phyloP scores from a whole-genome alignment of 129 eudicot genomes.

The Apium graveolens region DNA sequence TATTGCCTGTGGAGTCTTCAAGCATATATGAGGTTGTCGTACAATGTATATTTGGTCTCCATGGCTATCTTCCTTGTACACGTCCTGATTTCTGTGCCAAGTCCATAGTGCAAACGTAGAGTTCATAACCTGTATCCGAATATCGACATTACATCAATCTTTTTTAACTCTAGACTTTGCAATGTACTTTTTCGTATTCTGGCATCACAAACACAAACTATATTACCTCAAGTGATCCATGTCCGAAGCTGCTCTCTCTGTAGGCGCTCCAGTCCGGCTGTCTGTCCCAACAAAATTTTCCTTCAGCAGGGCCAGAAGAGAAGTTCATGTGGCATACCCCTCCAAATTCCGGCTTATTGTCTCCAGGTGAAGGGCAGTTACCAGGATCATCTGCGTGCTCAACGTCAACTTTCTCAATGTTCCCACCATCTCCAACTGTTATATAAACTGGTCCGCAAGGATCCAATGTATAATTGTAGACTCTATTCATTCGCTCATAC shows the following conservation, averaged over 20 bases:
- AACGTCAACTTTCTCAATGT: conserved; percentile 71
- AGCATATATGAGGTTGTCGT: conserved; percentile 68
- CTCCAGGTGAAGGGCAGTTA: conserved; percentile 66
- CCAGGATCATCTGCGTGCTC: conserved; percentile 87
- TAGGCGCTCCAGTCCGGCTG: conserved; percentile 96
- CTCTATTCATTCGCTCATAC: conserved; percentile 83
- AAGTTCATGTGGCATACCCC: conserved; percentile 65
- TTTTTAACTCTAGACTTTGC: too few relatives aligned
- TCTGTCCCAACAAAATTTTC: conserved; percentile 76
- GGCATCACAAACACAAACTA: neutral
- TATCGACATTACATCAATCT: neutral
- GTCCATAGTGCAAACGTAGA: conserved; percentile 87
- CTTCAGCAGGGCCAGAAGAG: conserved; percentile 78
- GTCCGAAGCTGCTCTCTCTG: conserved; percentile 96
- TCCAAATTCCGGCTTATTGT: conserved; percentile 78
- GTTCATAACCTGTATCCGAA: conserved; percentile 45
- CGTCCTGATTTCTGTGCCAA: conserved; percentile 94
- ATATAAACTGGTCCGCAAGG: conserved; percentile 86
- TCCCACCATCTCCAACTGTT: conserved; percentile 91
- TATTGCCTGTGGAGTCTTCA: conserved; percentile 37
- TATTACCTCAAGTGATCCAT: conserved; percentile 83
- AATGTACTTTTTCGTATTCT: neutral
- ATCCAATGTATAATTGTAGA: conserved; percentile 65
- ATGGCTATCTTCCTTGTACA: conserved; percentile 40
- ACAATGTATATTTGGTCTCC: conserved; percentile 91